Percentiles rank a stretch among this genome's conserved stretches.
These are phyloP conservation scores for Xylaria sp. DNA, from an alignment of 2,329 filamentous ascomycete genomes.

Conservation along the genomic window DNA sequence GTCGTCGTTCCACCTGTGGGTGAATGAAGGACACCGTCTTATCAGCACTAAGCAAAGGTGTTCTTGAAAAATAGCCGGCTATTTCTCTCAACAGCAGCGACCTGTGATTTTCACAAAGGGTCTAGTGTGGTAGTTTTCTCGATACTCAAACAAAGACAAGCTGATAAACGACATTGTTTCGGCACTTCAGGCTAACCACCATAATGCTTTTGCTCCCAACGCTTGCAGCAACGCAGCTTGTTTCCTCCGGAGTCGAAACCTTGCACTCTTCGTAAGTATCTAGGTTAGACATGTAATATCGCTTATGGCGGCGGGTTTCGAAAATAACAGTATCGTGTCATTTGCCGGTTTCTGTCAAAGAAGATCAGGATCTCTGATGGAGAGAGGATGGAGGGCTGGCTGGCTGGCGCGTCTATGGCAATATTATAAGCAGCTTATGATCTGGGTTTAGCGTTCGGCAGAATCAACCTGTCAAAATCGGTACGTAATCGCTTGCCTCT, in stretches of 20 bases:
- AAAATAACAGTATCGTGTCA: conserved; percentile 2
- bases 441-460: conserved; percentile 16
- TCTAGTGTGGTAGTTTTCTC: neutral
- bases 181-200: neutral
- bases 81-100: neutral
- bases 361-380: neutral
- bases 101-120: neutral
- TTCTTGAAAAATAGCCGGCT: neutral
- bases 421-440: conserved; percentile 21
- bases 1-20: neutral
- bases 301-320: conserved; percentile 14
- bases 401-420: conserved; percentile 11
- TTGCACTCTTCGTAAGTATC: neutral
- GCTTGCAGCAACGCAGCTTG: neutral
- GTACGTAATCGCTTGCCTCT: neutral
- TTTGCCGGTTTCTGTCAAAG: conserved; percentile 11
- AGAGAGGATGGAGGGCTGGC: neutral
- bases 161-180: neutral
- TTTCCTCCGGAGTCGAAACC: neutral
- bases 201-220: neutral
- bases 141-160: neutral
- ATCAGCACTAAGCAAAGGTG: neutral
- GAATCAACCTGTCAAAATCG: conserved; percentile 10
- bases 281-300: conserved; percentile 2
- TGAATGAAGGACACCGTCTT: neutral